Percentiles rank a stretch among this genome's conserved stretches.
Evolutionary conservation across 1,139 yeast species (phyloP).

Genomic region (Candida sp.): DNA sequence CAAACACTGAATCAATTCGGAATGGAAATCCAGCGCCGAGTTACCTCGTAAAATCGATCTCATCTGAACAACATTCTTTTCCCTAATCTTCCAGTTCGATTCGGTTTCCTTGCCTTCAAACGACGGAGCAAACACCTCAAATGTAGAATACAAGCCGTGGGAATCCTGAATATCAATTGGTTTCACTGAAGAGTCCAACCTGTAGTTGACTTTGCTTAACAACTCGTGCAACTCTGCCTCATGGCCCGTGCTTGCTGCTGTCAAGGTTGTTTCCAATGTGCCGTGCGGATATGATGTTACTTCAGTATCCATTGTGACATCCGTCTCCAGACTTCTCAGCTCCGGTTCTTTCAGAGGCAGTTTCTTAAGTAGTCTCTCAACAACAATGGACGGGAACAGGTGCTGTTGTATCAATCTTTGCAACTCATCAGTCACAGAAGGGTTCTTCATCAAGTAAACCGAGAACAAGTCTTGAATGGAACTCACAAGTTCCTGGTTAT

Average conservation of each 20-base stretch:
- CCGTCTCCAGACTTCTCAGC: conserved; percentile 2
- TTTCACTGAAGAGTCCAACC: conserved; percentile 27
- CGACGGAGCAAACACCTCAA: conserved; percentile 25
- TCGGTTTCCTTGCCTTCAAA: conserved; percentile 91
- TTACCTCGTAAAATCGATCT: conserved; percentile 70
- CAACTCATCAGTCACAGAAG: neutral
- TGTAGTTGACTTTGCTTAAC: conserved; percentile 24
- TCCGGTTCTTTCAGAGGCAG: neutral
- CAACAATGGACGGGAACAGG: neutral
- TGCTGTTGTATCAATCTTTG: neutral
- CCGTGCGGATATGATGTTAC: neutral
- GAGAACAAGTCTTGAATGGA: conserved; percentile 20
- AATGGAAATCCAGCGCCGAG: conserved; percentile 35
- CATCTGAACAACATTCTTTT: conserved; percentile 57
- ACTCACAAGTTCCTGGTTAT: conserved; percentile 10
- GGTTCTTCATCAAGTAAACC: neutral
- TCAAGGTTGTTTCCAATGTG: neutral
- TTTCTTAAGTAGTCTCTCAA: neutral
- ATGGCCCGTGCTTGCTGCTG: neutral
- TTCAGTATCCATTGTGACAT: neutral
- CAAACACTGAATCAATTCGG: conserved; percentile 47
- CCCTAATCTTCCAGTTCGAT: conserved; percentile 82
- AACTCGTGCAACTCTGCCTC: conserved; percentile 18
- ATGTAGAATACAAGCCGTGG: conserved; percentile 20
- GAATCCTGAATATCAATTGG: conserved; percentile 19